Base-by-base conservation (phyloP, 176 grass and related monocot species). In the Carex littledalei region DNA sequence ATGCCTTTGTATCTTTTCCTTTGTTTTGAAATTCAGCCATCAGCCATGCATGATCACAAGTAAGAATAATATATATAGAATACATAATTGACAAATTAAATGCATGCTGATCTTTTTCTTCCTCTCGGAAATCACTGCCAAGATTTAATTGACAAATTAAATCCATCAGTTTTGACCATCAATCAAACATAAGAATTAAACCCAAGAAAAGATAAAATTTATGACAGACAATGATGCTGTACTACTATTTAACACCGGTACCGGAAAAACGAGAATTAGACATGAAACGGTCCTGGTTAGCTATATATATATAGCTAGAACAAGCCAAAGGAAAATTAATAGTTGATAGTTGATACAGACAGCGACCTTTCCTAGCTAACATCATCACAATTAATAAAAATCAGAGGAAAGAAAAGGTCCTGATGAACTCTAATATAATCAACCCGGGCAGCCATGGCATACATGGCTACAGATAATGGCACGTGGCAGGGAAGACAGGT, bases 401-500 rank as follows among this genome's bases (percentile, higher is more conserved):
- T 78, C 50, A 56, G 74, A 56, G 3, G n/a, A 55, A 77, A 67
- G 6, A 70, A 55, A 78, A 56, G 50, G 50, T 78, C 14, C 2
- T 1, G 74, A 50, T 78, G 32, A 56, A 78, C 14, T 2, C 21
- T n/a, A 32, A 55, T 1, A 0, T 50, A 50, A 78, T 11, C 47
- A 55, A 78, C 10, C 11, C 4, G 22, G 55, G 16, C 20, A 78
- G 47, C 74, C 49, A 78, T 81, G 37, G 37, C 31, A 81, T 67
- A 83, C 21, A 83, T 54, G 59, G 80, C 39, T 20, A 82, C 15
- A 49, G 18, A 82, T 64, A 62, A 47, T 77, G 35, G 60, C 56
- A 79, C 35, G 55, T 86, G 66, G 62, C 71, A 76, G 3, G 41
- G 57, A 78, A 77, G 71, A 49, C 34, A 78, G 69, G 52, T 85